Percentiles rank a stretch among this genome's conserved stretches.
Conservation (phyloP, 495 filamentous ascomycete species). For the Filosporella fistucella region DNA sequence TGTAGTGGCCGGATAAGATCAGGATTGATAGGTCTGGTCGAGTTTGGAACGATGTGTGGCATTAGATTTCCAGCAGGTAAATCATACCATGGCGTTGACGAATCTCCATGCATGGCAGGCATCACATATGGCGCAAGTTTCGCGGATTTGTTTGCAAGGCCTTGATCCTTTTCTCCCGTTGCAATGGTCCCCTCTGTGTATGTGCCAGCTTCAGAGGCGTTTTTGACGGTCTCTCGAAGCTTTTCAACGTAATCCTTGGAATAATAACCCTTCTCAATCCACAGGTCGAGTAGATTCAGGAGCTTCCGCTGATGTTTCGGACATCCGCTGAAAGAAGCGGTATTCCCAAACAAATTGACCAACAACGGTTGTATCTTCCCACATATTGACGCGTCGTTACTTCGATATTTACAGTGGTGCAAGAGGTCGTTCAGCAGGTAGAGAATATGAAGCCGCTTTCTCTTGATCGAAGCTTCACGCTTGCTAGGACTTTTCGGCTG, state of each 20-base stretch:
- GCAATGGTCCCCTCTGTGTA: slow-evolving; percentile 10
- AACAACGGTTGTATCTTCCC: slow-evolving; percentile 57
- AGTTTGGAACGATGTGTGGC: slow-evolving; percentile 73
- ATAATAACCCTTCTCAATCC: slow-evolving; percentile 69
- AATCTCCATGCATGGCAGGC: slow-evolving; percentile 75
- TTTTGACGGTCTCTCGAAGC: slow-evolving; percentile 52
- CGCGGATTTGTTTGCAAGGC: slow-evolving; percentile 26
- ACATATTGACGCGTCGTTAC: slow-evolving; percentile 48
- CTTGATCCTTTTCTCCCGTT: slow-evolving; percentile 5
- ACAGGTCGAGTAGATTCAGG: slow-evolving; percentile 62
- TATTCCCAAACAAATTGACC: slow-evolving; percentile 53
- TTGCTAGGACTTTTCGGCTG: slow-evolving; percentile 16
- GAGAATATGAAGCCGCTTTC: slow-evolving; percentile 71
- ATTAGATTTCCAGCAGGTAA: slow-evolving; percentile 80
- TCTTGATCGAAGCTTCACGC: slow-evolving; percentile 52
- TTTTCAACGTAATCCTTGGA: slow-evolving; percentile 50
- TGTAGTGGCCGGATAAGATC: slow-evolving; percentile 70
- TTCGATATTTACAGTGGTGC: slow-evolving; percentile 69
- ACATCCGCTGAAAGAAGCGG: slow-evolving; percentile 57
- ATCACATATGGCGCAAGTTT: slow-evolving; percentile 62
- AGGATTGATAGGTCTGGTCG: slow-evolving; percentile 65
- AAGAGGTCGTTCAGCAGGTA: slow-evolving; percentile 82
- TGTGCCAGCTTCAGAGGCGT: slow-evolving; percentile 33
- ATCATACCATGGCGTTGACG: slow-evolving; percentile 72
- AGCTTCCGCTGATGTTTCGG: slow-evolving; percentile 66